Base-by-base conservation (phyloP, 768 basidiomycete genomes). In the Antrodiella citrinella region DNA sequence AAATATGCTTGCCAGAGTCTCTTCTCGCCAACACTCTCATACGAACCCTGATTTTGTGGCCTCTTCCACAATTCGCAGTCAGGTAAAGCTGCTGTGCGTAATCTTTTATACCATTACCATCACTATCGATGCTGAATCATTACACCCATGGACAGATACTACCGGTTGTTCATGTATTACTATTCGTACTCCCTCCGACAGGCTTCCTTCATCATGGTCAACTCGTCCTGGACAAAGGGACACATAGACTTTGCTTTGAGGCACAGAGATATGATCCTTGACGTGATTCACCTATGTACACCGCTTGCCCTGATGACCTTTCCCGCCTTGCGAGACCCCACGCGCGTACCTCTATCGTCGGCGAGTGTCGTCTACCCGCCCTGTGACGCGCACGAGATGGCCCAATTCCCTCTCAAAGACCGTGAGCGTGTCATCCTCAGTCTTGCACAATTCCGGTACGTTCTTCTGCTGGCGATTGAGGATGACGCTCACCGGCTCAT, bases 141-240 rank as follows among this genome's bases (percentile, higher is more conserved):
- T 38, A 39, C 26, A 20, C 47, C 38, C 58, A n/a, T n/a, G n/a
- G n/a, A n/a, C n/a, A 91, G 89, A 9, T 98, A 98, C 65, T 98
- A 99, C 67, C 81, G 82, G 45, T 57, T 92, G 4, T 90, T 90
- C 66, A 91, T 94, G 75, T 78, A 80, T 52, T 76, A 86, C 49
- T 98, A 99, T 65, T 72, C 87, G 1, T 64, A 74, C 2, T 84
- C 85, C 9, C 80, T 99, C 24, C 76, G 79, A 21, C 75, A 74
- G 38, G 82, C 91, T 2, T 77, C 73, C 49, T 88, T 89, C 66
- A 56, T 88, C 42, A 92, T 95, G 90, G 92, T 89, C 58, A 98
- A 98, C 66, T 96, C 92, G 3, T 82, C 88, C 0, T 98, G 96
- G 95, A 98, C 95, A 2, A 81, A 84, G 58, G 75, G 74, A 39